Evolutionary conservation across 2,329 filamentous ascomycete species (phyloP).

Genomic region (Fusarium oxysporum): DNA sequence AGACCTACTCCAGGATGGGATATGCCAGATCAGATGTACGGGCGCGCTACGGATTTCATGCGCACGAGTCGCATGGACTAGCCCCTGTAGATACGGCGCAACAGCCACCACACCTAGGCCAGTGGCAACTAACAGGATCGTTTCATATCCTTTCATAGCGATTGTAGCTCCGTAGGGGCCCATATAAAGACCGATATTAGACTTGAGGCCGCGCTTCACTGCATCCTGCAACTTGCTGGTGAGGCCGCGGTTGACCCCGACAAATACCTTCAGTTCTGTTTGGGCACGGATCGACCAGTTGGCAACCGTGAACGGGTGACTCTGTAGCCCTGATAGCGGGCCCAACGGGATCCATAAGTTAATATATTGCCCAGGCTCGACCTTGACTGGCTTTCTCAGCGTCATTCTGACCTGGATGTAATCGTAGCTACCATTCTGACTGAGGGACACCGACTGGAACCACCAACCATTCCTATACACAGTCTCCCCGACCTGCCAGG

Average conservation of each 20-base stretch:
- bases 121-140: constrained; percentile 8
- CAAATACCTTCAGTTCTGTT: constrained; percentile 9
- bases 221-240: constrained; percentile 1
- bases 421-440: neutral
- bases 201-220: neutral
- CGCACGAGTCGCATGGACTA: neutral
- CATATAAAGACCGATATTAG: constrained; percentile 3
- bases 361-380: constrained; percentile 19
- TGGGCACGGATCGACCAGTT: constrained; percentile 3
- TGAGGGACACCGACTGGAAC: neutral
- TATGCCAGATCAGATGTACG: constrained; percentile 17
- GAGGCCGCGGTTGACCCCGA: neutral
- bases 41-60: neutral
- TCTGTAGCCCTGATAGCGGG: constrained; percentile 5
- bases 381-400: neutral
- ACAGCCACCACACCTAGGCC: constrained; percentile 16
- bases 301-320: constrained; percentile 11
- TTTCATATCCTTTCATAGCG: constrained; percentile 3
- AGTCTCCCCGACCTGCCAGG: neutral
- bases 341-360: constrained; percentile 8
- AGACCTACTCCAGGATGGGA: constrained; percentile 8
- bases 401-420: neutral
- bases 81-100: constrained; percentile 10
- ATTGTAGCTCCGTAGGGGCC: constrained; percentile 9
- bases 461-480: neutral